Base-by-base conservation (phyloP, 768 basidiomycete species). In the Tulasnella sp. region DNA sequence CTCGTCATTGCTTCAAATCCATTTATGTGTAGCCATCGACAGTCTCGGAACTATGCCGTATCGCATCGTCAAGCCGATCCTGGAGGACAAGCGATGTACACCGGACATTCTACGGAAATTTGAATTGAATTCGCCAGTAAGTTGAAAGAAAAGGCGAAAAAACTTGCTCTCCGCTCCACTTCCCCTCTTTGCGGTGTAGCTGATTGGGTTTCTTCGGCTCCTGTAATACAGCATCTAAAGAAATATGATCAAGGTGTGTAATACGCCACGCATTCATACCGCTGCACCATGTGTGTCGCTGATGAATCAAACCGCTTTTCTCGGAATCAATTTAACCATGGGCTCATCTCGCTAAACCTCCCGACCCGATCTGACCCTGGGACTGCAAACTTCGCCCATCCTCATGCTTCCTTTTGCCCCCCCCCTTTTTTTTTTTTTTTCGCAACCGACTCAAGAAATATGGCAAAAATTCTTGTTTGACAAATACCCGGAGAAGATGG, bases 61-160 rank as follows among this genome's bases (percentile, higher is more conserved):
- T 69, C 73, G 77, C 45, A 74, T 89, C 52, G 78, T 85, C 63
- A 79, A 78, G 67, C 89, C 88, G 45, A 81, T 92, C 45, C 74
- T 92, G 61, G 81, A 85, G 42, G 58, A 59, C 47, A 59, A 59
- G 67, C 78, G 78, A 65, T 89, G 87, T 71, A 77, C 77, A 58
- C 77, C 81, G 63, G 85, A 88, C 61, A 83, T 84, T 62, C 78
- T 92, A 24, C 72, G 78, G 59, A 75, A 79, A 63, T 70, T 91
- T 62, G 88, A 92, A 72, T 74, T 79, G 64, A 73, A 78, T 51
- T 84, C 86, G 44, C 84, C 85, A 52, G 88, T 87, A 67, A 67
- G 81, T 5, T 38, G 34, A 38, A 38, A n/a, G n/a, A n/a, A n/a
- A n/a, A n/a, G n/a, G 73, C 45, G 34, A 26, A 38, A 26, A 50